These are phyloP conservation scores for Kondoa subrosea DNA, from an alignment of 768 basidiomycete species.

Conservation along the genomic window DNA sequence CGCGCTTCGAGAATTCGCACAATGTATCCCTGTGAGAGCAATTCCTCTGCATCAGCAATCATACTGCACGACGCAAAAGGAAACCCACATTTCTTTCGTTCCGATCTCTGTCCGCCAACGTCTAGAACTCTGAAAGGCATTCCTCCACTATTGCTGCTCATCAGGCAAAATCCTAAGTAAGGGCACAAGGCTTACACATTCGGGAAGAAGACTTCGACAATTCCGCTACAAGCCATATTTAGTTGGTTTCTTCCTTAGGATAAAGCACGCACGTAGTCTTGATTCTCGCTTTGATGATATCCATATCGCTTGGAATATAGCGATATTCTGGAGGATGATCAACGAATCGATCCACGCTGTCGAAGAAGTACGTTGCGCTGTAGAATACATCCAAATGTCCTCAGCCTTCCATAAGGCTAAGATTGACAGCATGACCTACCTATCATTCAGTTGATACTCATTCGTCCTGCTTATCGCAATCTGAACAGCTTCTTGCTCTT, in stretches of 20 bases:
- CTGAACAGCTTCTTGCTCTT: neutral
- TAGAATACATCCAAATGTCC: too few species aligned
- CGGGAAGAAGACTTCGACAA: slow-evolving; percentile 81
- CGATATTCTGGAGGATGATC: neutral
- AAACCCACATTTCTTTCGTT: slow-evolving; percentile 61
- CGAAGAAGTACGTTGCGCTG: neutral
- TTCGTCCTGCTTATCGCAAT: neutral
- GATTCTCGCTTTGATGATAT: slow-evolving; percentile 78
- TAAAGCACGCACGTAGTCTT: too few species aligned
- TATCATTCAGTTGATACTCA: neutral
- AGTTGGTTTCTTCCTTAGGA: too few species aligned
- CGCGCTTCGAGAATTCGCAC: neutral
- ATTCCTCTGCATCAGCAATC: too few species aligned
- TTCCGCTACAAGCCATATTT: too few species aligned
- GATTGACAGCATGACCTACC: neutral
- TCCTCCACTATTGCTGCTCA: too few species aligned
- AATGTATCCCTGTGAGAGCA: neutral
- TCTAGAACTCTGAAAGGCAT: slow-evolving; percentile 84
- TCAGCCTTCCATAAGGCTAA: too few species aligned
- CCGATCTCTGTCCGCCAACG: slow-evolving; percentile 71
- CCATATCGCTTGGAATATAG: slow-evolving; percentile 29
- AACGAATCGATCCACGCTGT: neutral
- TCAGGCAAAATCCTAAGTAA: too few species aligned
- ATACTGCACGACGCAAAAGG: neutral
- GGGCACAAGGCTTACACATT: too few species aligned